Evolutionary conservation across 2,329 filamentous ascomycete genomes (phyloP).

Genomic region (Trichophyton rubrum): DNA sequence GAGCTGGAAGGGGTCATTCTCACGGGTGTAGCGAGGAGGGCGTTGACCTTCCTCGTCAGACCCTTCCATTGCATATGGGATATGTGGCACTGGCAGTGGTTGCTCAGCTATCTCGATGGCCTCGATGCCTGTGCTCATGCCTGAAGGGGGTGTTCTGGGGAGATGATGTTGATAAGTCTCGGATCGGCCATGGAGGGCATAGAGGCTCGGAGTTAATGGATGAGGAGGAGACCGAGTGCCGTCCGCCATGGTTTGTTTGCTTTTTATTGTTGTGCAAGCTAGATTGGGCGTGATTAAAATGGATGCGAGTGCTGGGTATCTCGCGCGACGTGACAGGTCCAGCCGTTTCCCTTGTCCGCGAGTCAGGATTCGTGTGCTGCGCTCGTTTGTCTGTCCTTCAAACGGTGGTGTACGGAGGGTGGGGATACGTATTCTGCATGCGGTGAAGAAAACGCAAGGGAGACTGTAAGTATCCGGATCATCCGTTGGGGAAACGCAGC

Average conservation of each 20-base stretch:
- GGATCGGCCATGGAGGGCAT: slow-evolving; percentile 3
- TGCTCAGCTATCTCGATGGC: slow-evolving; percentile 13
- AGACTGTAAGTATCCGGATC: background rate
- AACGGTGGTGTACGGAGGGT: background rate
- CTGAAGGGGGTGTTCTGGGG: slow-evolving; percentile 12
- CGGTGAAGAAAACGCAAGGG: background rate
- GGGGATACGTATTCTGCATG: background rate
- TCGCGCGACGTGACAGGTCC: background rate
- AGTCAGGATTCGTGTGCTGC: background rate
- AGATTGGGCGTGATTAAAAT: background rate
- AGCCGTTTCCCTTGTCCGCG: background rate
- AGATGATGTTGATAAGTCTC: background rate
- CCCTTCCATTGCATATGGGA: slow-evolving; percentile 9
- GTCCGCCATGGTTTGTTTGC: background rate
- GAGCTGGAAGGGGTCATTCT: slow-evolving; percentile 72
- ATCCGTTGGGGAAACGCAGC: background rate
- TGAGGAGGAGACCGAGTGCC: background rate
- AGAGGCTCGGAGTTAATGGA: slow-evolving; percentile 1
- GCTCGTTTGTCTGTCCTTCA: background rate
- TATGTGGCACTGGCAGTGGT: slow-evolving; percentile 11
- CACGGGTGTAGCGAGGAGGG: slow-evolving; percentile 45
- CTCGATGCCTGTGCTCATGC: slow-evolving; percentile 34
- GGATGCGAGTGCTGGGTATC: background rate
- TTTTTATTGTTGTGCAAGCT: background rate
- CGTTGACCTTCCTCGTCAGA: slow-evolving; percentile 36